These are phyloP conservation scores for Elasticomyces elasticus DNA, from an alignment of 495 filamentous ascomycete genomes.

Conservation along the genomic window DNA sequence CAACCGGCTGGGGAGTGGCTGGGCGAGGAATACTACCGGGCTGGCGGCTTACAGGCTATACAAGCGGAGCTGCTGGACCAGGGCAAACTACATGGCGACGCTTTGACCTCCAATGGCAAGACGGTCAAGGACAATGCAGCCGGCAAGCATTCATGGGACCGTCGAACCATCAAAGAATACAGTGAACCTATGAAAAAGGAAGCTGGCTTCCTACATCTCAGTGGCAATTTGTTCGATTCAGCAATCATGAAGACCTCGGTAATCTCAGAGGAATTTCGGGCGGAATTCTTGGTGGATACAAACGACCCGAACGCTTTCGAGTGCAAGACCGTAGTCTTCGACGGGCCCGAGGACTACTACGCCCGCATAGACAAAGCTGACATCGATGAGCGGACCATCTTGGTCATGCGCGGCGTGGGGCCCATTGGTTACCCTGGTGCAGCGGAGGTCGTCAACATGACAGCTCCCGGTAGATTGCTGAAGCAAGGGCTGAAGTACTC, in stretches of 20 bases:
- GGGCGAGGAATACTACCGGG: slow-evolving; percentile 45
- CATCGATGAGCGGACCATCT: slow-evolving; percentile 41
- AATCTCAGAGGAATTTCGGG: slow-evolving; percentile 40
- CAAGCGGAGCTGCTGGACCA: slow-evolving; percentile 44
- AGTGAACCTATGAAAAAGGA: slow-evolving; percentile 39
- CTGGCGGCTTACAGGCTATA: slow-evolving; percentile 45
- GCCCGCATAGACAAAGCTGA: slow-evolving; percentile 38
- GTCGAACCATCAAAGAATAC: slow-evolving; percentile 37
- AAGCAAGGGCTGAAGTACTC: slow-evolving; percentile 39
- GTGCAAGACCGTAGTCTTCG: slow-evolving; percentile 42
- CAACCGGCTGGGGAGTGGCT: slow-evolving; percentile 44
- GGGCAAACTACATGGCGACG: slow-evolving; percentile 34
- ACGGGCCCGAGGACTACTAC: slow-evolving; percentile 46
- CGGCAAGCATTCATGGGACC: slow-evolving; percentile 17
- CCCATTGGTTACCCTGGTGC: slow-evolving; percentile 47
- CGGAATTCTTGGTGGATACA: slow-evolving; percentile 41
- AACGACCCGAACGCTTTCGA: slow-evolving; percentile 45
- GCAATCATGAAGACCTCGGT: slow-evolving; percentile 51
- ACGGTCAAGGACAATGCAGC: slow-evolving; percentile 13
- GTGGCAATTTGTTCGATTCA: slow-evolving; percentile 43
- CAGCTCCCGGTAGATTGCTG: slow-evolving; percentile 39
- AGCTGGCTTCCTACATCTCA: slow-evolving; percentile 44
- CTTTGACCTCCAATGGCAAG: slow-evolving; percentile 29
- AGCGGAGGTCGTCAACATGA: slow-evolving; percentile 50
- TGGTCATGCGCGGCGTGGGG: slow-evolving; percentile 46